Evolutionary conservation across 208 protist species (phyloP).

Genomic region (Trypanosoma theileri): DNA sequence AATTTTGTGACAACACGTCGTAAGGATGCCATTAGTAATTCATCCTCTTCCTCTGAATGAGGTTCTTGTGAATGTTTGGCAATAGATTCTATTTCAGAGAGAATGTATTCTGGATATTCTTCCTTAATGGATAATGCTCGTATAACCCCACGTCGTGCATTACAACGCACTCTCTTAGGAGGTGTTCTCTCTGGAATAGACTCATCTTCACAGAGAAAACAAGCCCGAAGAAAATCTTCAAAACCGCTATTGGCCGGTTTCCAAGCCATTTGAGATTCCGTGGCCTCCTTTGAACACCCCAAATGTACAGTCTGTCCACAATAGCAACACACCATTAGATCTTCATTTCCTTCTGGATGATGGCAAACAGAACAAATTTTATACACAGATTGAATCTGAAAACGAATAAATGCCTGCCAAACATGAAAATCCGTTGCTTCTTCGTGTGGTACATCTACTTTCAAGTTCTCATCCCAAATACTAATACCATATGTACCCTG

Average conservation of each 20-base stretch:
- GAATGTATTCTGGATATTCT: constrained; percentile 44
- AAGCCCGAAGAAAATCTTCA: constrained; percentile 44
- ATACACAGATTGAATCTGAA: constrained; percentile 58
- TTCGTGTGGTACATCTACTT: constrained; percentile 31
- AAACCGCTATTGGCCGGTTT: constrained; percentile 66
- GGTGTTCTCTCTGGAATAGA: not conserved
- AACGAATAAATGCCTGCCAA: constrained; percentile 63
- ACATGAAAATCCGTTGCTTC: constrained; percentile 52
- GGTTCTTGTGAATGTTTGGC: not conserved
- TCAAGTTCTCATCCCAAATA: constrained; percentile 58
- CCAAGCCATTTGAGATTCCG: constrained; percentile 49
- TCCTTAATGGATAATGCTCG: constrained; percentile 46
- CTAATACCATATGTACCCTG: constrained; percentile 73
- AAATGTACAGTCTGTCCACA: constrained; percentile 63
- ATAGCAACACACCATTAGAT: constrained; percentile 81
- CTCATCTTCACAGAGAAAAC: constrained; percentile 52
- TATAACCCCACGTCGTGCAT: constrained; percentile 38
- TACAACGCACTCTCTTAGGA: constrained; percentile 31
- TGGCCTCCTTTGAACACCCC: constrained; percentile 48
- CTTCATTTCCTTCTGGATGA: constrained; percentile 57
- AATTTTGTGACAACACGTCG: constrained; percentile 36
- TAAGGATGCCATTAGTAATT: constrained; percentile 33
- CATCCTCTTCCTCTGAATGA: constrained; percentile 24
- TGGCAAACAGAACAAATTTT: constrained; percentile 71
- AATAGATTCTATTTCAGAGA: constrained; percentile 7